A percentile compares a stretch with the other conserved stretches of the same genome.
Conservation (phyloP, 768 basidiomycete species). For the Suillus placidus region DNA sequence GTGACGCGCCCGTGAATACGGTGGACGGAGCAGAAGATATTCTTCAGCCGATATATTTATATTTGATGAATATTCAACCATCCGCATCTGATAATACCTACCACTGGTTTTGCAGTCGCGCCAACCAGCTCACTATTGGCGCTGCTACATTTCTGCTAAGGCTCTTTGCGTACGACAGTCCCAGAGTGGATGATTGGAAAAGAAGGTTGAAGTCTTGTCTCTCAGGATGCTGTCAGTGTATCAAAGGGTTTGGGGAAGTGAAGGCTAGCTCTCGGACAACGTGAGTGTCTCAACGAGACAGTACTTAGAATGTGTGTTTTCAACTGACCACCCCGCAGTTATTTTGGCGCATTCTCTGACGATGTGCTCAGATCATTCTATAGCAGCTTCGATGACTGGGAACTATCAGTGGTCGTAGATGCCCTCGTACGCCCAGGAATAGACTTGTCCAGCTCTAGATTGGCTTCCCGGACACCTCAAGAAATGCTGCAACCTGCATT, state of each 20-base stretch:
- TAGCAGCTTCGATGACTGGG: conserved; percentile 65
- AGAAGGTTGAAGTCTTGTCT: conserved; percentile 56
- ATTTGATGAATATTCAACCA: conserved; percentile 52
- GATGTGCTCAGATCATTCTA: conserved; percentile 60
- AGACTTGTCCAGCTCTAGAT: conserved; percentile 15
- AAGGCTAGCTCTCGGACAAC: conserved; percentile 67
- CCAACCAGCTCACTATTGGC: conserved; percentile 55
- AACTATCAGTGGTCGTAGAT: conserved; percentile 54
- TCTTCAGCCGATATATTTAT: conserved; percentile 52
- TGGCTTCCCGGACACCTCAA: background rate
- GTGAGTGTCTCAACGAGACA: conserved; percentile 53
- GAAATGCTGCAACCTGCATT: conserved; percentile 49
- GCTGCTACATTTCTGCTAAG: conserved; percentile 83
- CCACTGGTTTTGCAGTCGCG: conserved; percentile 85
- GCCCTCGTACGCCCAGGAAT: conserved; percentile 42
- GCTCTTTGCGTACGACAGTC: conserved; percentile 74
- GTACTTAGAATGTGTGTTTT: conserved; percentile 13
- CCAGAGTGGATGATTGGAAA: conserved; percentile 66
- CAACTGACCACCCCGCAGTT: conserved; percentile 47
- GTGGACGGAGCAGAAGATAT: conserved; percentile 49
- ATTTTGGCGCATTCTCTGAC: conserved; percentile 67
- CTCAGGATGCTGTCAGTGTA: conserved; percentile 68
- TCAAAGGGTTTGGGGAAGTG: conserved; percentile 61
- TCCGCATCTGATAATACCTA: conserved; percentile 39
- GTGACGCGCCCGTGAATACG: conserved; percentile 59